Evolutionary conservation across 306 rosid genomes (phyloP).

Genomic region (Dalbergia cultrata): DNA sequence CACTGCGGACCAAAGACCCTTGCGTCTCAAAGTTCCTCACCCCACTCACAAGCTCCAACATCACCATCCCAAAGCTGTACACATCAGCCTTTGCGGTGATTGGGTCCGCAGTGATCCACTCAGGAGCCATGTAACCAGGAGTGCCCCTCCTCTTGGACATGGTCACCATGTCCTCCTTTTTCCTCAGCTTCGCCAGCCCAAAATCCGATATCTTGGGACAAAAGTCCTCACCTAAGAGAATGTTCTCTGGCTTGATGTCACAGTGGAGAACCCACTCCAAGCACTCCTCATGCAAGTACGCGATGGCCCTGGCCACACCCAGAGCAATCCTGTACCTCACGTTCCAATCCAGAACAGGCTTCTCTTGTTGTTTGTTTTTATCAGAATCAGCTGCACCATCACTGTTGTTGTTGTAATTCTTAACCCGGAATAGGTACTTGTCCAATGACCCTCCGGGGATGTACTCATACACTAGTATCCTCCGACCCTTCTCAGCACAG

Average conservation of each 20-base stretch:
- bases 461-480: conserved; percentile 81
- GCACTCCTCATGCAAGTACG: conserved; percentile 92
- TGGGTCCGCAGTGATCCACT: conserved; percentile 75
- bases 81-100: conserved; percentile 92
- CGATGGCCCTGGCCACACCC: conserved; percentile 88
- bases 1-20: conserved; percentile 59
- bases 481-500: conserved; percentile 88
- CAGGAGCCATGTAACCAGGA: conserved; percentile 96
- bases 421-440: conserved; percentile 61
- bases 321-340: conserved; percentile 80
- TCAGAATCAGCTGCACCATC: not conserved
- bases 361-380: not conserved
- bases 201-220: conserved; percentile 96
- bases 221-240: conserved; percentile 77
- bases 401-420: not conserved
- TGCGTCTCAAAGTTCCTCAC: conserved; percentile 63
- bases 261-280: conserved; percentile 95
- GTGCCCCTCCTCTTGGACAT: conserved; percentile 86
- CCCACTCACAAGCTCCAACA: conserved; percentile 85
- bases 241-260: conserved; percentile 91
- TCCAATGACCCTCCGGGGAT: conserved; percentile 86
- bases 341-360: conserved; percentile 72
- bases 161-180: conserved; percentile 86
- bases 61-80: conserved; percentile 89
- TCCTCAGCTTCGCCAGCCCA: conserved; percentile 77